Base-by-base conservation (phyloP, 306 rosid species). In the Argentina anserina region DNA sequence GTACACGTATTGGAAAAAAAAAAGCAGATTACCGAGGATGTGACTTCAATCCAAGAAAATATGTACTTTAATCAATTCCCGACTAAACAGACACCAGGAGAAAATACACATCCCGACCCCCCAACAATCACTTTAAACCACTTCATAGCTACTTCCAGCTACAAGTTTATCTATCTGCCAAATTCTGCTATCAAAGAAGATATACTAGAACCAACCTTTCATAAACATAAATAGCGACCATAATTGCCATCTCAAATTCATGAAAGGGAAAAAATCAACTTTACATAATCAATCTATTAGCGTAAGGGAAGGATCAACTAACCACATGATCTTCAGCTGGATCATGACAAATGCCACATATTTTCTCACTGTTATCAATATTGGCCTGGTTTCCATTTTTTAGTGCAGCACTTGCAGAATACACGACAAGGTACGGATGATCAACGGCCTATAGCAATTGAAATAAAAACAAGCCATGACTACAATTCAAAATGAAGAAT, bases 391-490 rank as follows among this genome's bases (percentile, higher is more conserved):
- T 75, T 65, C 49, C 91, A 72, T 75, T 81, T 81, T 80, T 81
- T 76, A 79, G 59, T 60, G 78, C 81, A 6, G 90, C 83, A 78
- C 90, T 74, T 82, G 80, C 87, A 86, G 98, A 93, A 77, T 84
- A 91, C 62, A 87, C 91, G 42, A 89, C 97, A 58, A 93, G 96
- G 72, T 92, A 89, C 33, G 96, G 97, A 82, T 92, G 97, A 77
- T 92, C 92, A 80, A 87, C 97, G 0, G 97, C 90, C 97, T 87
- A 87, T 47, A 72, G n/a, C 53, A 28, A 66, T 62, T 73, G 56
- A 67, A 26, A 70, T 17, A 37, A 41, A 52, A 72, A 40, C 40
- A 25, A 67, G 37, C 15, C 31, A 31, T 21, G 26, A 59, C n/a
- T 29, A 60, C 21, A 31, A 56, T 56, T 26, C 20, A 5, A n/a